Evolutionary conservation across 192 early-diverging fungal genomes (phyloP), one percentile per base, ranked within the genome.

Genomic region (Coemansia sp.): DNA sequence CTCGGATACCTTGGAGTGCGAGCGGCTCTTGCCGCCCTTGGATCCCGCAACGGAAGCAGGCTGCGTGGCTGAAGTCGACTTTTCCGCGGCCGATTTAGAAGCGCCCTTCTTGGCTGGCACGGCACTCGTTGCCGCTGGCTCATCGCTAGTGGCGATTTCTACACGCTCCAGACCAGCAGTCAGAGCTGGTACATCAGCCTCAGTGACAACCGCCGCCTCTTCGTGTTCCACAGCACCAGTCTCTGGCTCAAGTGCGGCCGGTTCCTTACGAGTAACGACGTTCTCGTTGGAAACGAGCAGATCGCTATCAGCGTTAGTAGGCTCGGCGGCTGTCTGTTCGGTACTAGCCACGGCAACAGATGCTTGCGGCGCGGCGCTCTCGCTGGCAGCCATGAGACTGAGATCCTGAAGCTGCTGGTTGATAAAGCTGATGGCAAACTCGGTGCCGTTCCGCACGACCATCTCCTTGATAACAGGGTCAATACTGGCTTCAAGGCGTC

Each of bases 401-500:
- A 78, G 72, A 38, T 78, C 72, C 32, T 83, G 69, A 14, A 83
- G 69, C 42, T 77, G 76, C 58, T 78, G 72, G 23, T 39, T 39
- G 32, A 83, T 83, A 64, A 83, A 83, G 57, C 32, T 47, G 9
- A 83, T 60, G 9, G 80, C 80, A 44, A 58, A 75, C 3, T 63
- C 72, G 2, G 76, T 30, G 9, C 80, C 80, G 19, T 60, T 67
- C 33, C 64, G 76, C 47, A 77, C 14, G 39, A 83, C 52, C 6
- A 78, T 83, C 26, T 78, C 76, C 50, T 66, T 68, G 46, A 83
- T 78, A 3, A 83, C 75, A 0, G 80, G 80, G 38, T 83, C 80
- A 9, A 75, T 53, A 30, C 68, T 68, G 52, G 69, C 57, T 46
- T 83, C 80, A 21, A 83, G 69, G 35, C 68, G 80, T 1, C 67